Percentiles rank a stretch among this genome's conserved stretches.
phyloP scores from a whole-genome alignment of 257 asterid species.

The Nyctanthes arbortristis region DNA sequence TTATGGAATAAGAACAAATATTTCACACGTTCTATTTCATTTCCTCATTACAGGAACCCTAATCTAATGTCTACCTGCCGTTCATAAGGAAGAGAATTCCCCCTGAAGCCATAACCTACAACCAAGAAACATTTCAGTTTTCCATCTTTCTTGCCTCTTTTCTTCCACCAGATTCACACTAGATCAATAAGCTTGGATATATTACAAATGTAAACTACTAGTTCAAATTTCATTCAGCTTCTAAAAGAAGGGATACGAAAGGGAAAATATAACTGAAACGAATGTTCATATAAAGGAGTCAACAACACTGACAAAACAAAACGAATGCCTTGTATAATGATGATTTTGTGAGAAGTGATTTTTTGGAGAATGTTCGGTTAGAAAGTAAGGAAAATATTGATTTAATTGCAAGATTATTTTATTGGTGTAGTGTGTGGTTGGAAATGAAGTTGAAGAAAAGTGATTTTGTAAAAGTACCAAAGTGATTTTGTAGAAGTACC shows the following conservation, averaged over 20 bases:
- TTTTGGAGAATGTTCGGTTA: too few species aligned
- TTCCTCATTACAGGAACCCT: background rate
- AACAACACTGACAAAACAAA: background rate
- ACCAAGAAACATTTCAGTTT: background rate
- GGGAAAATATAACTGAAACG: background rate
- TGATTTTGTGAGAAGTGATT: too few species aligned
- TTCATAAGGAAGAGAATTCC: background rate
- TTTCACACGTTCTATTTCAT: background rate
- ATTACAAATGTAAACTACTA: background rate
- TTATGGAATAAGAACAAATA: too few species aligned
- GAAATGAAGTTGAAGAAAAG: too few species aligned
- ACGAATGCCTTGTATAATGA: too few species aligned
- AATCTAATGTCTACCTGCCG: background rate
- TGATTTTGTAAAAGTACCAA: too few species aligned
- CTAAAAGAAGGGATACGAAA: background rate
- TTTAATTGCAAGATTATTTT: too few species aligned
- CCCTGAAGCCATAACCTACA: background rate
- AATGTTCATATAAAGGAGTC: background rate
- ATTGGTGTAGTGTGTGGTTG: too few species aligned
- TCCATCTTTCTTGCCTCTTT: background rate
- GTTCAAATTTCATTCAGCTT: background rate
- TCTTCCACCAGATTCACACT: background rate
- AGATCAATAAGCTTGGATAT: background rate
- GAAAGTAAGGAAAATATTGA: too few species aligned
- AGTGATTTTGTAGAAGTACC: too few species aligned